A percentile compares a stretch with the other conserved stretches of the same genome.
These are phyloP conservation scores for Ehretia macrophylla DNA, from an alignment of 257 asterid species.

Conservation along the genomic window DNA sequence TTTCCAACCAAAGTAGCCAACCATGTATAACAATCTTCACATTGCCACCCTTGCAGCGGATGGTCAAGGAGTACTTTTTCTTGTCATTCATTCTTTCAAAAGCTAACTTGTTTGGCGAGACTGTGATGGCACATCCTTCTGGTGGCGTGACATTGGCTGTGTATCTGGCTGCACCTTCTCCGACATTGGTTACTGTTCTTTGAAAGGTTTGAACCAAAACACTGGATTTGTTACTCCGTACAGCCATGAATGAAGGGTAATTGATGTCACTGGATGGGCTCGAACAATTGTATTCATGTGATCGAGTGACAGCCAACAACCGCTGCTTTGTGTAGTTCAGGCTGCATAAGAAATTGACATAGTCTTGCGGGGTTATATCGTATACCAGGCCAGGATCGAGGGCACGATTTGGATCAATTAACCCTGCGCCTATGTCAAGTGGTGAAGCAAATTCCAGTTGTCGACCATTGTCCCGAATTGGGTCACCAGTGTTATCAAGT, in stretches of 20 bases:
- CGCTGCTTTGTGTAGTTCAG: conserved; percentile 36
- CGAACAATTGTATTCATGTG: conserved; percentile 29
- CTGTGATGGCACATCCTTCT: conserved; percentile 13
- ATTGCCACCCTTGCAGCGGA: conserved; percentile 15
- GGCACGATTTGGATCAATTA: conserved; percentile 45
- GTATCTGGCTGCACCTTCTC: conserved; percentile 27
- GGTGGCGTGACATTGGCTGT: conserved; percentile 29
- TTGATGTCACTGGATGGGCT: conserved; percentile 41
- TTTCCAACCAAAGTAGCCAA: conserved; percentile 44
- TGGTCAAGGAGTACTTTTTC: conserved; percentile 22
- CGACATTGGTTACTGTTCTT: conserved; percentile 47
- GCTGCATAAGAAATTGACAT: conserved; percentile 40
- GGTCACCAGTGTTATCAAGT: conserved; percentile 26
- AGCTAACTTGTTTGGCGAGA: conserved; percentile 26
- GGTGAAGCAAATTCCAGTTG: conserved; percentile 28
- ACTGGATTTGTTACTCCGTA: conserved; percentile 22
- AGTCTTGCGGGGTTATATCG: conserved; percentile 42
- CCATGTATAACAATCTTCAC: conserved; percentile 29
- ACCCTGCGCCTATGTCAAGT: conserved; percentile 49
- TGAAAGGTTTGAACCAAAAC: conserved; percentile 12
- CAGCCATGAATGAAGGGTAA: conserved; percentile 43
- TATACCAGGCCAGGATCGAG: conserved; percentile 52
- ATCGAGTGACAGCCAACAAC: conserved; percentile 26
- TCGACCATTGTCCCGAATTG: conserved; percentile 25
- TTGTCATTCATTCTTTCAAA: conserved; percentile 40